Evolutionary conservation across 805 yeast genomes (phyloP).

Genomic region (Blastobotrys peoriensis): DNA sequence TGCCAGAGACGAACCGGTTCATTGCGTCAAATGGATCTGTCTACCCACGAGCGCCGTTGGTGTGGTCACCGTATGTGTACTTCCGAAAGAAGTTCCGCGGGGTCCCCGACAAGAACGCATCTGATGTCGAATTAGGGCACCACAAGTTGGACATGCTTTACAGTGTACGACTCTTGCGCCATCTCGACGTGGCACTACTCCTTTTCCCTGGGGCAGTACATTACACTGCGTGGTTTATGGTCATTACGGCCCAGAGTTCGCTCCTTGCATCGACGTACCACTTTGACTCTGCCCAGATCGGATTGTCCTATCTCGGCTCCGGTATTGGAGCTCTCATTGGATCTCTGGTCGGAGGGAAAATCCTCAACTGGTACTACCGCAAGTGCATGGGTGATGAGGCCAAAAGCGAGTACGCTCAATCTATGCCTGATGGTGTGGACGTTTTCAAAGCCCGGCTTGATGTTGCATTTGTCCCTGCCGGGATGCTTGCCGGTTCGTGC

Average conservation of each 20-base stretch:
- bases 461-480: slow-evolving; percentile 39
- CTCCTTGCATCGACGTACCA: slow-evolving; percentile 44
- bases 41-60: slow-evolving; percentile 34
- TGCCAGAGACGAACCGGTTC: slow-evolving; percentile 74
- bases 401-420: slow-evolving; percentile 12
- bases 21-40: slow-evolving; percentile 70
- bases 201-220: slow-evolving; percentile 55
- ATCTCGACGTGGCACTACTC: slow-evolving; percentile 41
- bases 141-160: slow-evolving; percentile 18
- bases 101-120: slow-evolving; percentile 13
- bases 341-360: slow-evolving; percentile 49
- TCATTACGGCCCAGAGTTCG: slow-evolving; percentile 59
- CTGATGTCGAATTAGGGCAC: not conserved
- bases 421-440: slow-evolving; percentile 6
- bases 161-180: slow-evolving; percentile 39
- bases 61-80: slow-evolving; percentile 20
- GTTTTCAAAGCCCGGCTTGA: slow-evolving; percentile 41
- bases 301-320: slow-evolving; percentile 66
- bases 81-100: slow-evolving; percentile 17
- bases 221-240: slow-evolving; percentile 64
- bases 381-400: slow-evolving; percentile 17
- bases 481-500: slow-evolving; percentile 36
- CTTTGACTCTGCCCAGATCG: slow-evolving; percentile 51
- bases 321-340: slow-evolving; percentile 63
- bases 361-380: slow-evolving; percentile 48